Evolutionary conservation across 805 yeast genomes (phyloP).

Genomic region (Scheffersomyces ergatensis): DNA sequence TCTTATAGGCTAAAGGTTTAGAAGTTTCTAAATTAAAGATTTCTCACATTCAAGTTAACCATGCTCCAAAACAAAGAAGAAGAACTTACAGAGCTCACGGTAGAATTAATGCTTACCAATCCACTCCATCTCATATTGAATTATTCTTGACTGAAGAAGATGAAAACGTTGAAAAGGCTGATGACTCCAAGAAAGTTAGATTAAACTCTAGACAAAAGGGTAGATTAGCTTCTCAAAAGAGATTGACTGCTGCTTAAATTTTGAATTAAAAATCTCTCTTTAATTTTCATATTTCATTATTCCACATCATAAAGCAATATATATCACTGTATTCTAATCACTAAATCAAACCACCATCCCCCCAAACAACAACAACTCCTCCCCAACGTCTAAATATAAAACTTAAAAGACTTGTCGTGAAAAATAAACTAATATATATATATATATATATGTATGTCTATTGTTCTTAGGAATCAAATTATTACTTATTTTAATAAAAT

Average conservation of each 20-base stretch:
- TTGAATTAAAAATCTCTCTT: neutral
- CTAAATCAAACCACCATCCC: neutral
- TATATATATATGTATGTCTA: slow-evolving; percentile 1
- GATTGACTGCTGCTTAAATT: slow-evolving; percentile 59
- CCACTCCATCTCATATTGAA: slow-evolving; percentile 99
- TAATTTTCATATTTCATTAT: slow-evolving; percentile 1
- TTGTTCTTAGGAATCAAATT: too few relatives aligned
- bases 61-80: slow-evolving; percentile 99
- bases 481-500: too few relatives aligned
- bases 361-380: neutral
- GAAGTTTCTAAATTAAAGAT: slow-evolving; percentile 91
- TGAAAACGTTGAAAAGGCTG: slow-evolving; percentile 91
- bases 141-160: slow-evolving; percentile 92
- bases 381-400: neutral
- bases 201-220: slow-evolving; percentile 90
- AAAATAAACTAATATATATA: neutral
- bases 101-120: slow-evolving; percentile 99
- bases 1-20: slow-evolving; percentile 74
- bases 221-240: slow-evolving; percentile 85
- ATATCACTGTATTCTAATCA: too few relatives aligned
- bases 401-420: neutral
- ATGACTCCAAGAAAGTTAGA: slow-evolving; percentile 64
- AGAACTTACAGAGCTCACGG: slow-evolving; percentile 99
- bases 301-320: neutral
- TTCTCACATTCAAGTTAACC: slow-evolving; percentile 99